Conservation (phyloP, 768 basidiomycete species). For the Pleurotus sapidus region DNA sequence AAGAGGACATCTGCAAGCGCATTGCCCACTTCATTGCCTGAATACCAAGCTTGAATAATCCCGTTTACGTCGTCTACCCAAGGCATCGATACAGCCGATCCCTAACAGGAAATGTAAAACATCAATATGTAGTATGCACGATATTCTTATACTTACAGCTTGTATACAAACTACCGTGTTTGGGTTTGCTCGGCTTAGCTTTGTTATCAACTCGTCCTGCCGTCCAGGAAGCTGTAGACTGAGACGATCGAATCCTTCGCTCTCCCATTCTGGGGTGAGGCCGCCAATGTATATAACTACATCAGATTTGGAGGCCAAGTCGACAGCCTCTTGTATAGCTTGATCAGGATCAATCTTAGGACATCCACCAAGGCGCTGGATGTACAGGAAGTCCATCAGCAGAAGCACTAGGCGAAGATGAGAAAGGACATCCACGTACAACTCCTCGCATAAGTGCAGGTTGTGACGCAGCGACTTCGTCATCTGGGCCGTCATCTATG, state of each 20-base stretch:
- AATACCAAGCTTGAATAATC: conserved; percentile 1
- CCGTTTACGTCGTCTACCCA: conserved; percentile 44
- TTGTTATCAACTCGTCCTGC: conserved; percentile 56
- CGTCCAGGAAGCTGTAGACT: conserved; percentile 55
- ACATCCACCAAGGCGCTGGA: conserved; percentile 56
- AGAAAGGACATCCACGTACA: conserved; percentile 30
- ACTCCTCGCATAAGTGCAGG: conserved; percentile 70
- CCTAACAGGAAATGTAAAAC: conserved; percentile 16
- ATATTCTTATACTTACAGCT: conserved; percentile 19
- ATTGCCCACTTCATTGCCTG: conserved; percentile 2
- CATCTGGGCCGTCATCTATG: conserved; percentile 36
- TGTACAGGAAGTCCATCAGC: not conserved
- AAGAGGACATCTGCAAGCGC: conserved; percentile 2
- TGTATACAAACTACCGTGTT: conserved; percentile 62
- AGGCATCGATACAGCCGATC: conserved; percentile 73
- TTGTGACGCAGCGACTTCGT: conserved; percentile 46
- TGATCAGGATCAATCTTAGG: conserved; percentile 56
- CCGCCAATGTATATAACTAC: conserved; percentile 59
- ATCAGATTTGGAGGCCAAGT: conserved; percentile 51
- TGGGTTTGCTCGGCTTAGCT: conserved; percentile 50
- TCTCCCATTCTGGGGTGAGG: conserved; percentile 71
- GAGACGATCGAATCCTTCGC: conserved; percentile 71
- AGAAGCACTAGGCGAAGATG: not conserved
- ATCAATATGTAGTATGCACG: not conserved
- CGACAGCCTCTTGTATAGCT: conserved; percentile 55